These are phyloP conservation scores for Silene latifolia DNA, from an alignment of 148 eudicot genomes.

Conservation along the genomic window DNA sequence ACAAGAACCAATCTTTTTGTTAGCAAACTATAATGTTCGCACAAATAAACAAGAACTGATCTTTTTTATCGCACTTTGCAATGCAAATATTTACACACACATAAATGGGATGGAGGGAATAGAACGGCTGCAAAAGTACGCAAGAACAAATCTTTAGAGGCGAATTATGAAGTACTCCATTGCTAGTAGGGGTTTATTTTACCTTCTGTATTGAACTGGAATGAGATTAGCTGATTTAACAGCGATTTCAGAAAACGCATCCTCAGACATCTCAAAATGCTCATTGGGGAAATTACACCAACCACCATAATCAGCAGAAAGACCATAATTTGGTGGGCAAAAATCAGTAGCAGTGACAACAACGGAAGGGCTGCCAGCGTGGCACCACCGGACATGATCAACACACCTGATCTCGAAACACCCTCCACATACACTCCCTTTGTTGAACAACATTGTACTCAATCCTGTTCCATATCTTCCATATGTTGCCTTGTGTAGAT, in stretches of 20 bases:
- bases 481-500: constrained; percentile 49
- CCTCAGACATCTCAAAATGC: constrained; percentile 62
- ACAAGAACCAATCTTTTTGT: constrained; percentile 4
- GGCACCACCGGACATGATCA: constrained; percentile 56
- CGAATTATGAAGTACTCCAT: too few species aligned
- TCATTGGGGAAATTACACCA: constrained; percentile 73
- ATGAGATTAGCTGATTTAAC: constrained; percentile 39
- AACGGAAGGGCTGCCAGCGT: constrained; percentile 53
- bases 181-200: not conserved
- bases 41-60: not conserved
- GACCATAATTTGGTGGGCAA: constrained; percentile 69
- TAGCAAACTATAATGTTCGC: not conserved
- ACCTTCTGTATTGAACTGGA: constrained; percentile 66
- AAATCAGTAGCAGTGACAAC: constrained; percentile 66
- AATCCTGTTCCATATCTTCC: constrained; percentile 52
- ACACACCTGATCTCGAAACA: constrained; percentile 65
- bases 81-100: too few species aligned
- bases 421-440: constrained; percentile 66
- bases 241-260: constrained; percentile 53
- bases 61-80: not conserved
- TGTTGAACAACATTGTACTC: constrained; percentile 51
- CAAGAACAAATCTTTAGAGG: too few species aligned
- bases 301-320: constrained; percentile 59
- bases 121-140: not conserved
- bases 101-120: not conserved